Percentiles rank a stretch among this genome's conserved stretches.
Evolutionary conservation across 805 yeast genomes (phyloP).

Genomic region (Ogataea chonburiensis): DNA sequence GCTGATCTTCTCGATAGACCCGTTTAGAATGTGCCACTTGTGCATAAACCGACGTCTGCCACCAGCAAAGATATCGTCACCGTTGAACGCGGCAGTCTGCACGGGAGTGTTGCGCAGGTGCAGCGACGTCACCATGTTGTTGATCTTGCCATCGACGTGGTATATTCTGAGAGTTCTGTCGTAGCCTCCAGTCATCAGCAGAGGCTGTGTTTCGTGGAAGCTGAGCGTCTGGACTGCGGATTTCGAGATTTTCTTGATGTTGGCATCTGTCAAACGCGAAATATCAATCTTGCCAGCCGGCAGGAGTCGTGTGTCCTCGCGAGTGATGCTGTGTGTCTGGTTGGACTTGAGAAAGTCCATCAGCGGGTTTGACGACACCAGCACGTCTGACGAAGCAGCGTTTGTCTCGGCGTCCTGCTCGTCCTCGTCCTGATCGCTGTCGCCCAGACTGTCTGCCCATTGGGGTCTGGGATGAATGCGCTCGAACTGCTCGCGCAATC

Average conservation of each 20-base stretch:
- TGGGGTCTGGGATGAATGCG: slow-evolving; percentile 76
- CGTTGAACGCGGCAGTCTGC: slow-evolving; percentile 68
- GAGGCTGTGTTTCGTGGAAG: slow-evolving; percentile 83
- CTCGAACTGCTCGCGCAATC: slow-evolving; percentile 61
- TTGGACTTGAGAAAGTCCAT: slow-evolving; percentile 34
- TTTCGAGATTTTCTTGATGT: slow-evolving; percentile 60
- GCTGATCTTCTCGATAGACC: slow-evolving; percentile 75
- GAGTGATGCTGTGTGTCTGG: slow-evolving; percentile 28
- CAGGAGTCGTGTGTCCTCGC: slow-evolving; percentile 49
- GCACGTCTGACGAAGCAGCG: slow-evolving; percentile 19
- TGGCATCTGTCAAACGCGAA: slow-evolving; percentile 84
- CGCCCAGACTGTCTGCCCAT: slow-evolving; percentile 68
- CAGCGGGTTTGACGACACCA: slow-evolving; percentile 33
- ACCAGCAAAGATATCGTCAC: slow-evolving; percentile 65
- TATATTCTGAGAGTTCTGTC: slow-evolving; percentile 84
- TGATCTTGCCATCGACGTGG: slow-evolving; percentile 85
- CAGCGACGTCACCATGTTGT: slow-evolving; percentile 78
- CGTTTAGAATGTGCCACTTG: slow-evolving; percentile 73
- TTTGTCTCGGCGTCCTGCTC: slow-evolving; percentile 16
- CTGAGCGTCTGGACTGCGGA: slow-evolving; percentile 83
- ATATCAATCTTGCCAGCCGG: slow-evolving; percentile 74
- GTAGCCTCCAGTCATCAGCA: slow-evolving; percentile 87
- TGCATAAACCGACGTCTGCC: slow-evolving; percentile 93
- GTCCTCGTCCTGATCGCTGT: slow-evolving; percentile 44
- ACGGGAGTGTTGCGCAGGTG: slow-evolving; percentile 79